Base-by-base conservation (phyloP, 2,329 filamentous ascomycete species). In the Chaetomium globosum region DNA sequence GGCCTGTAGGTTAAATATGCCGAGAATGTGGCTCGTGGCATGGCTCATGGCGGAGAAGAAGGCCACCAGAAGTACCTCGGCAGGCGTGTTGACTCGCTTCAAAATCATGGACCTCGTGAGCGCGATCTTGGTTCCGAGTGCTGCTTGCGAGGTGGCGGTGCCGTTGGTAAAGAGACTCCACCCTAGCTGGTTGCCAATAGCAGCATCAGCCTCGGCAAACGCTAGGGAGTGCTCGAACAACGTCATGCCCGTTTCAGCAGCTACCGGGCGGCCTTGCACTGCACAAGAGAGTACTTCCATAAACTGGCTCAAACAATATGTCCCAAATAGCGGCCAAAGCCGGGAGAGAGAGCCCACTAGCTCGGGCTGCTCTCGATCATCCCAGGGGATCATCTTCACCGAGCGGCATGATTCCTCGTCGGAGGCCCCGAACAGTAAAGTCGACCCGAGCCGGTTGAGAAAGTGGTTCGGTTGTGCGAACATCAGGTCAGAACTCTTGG, bases 151-250 rank as follows among this genome's bases (percentile, higher is more conserved):
- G 53, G 83, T 81, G 61, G 83, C 75, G 23, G 78, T 79, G 31
- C 75, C 70, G 62, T 63, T 83, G 74, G 69, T 81, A 72, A 91
- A 89, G 0, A 87, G 72, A 0, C 89, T 87, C 76, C 93, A 86
- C 13, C 89, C 89, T 16, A 97, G 84, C 59, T 93, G 90, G 69
- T 89, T 91, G 71, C 88, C 89, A 54, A 97, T 88, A 69, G 93
- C 90, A 33, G 91, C 89, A 75, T 99, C 95, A 9, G 94, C 94
- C 77, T 99, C 95, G 12, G 94, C 92, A 78, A 98, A 99, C 2
- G 94, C 94, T 9, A 99, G 82, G 0, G 93, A 97, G 74, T 97
- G 93, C 75, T 99, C 95, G 73, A 98, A 97, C 2, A 97, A 85
- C 0, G 93, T 97, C 91, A 98, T 97, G 21, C 93, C 93, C 1